Conservation (phyloP, 805 yeast genomes). For the Ascoidea asiatica region DNA sequence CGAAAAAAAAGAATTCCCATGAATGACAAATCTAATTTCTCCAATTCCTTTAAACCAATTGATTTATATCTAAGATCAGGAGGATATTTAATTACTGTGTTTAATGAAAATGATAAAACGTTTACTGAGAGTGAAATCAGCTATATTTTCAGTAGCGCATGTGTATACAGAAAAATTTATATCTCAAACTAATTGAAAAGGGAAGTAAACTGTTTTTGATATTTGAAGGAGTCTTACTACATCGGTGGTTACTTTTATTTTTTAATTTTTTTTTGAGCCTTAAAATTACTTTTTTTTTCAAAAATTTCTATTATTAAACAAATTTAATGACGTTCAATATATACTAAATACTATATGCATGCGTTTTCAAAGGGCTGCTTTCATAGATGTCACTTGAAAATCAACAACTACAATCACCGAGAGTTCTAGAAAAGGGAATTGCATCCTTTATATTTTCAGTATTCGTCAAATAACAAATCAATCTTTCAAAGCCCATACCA, state of each 20-base stretch:
- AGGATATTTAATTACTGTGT: slow-evolving; percentile 36
- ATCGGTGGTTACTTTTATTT: no score
- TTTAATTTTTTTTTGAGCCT: no score
- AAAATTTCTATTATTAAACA: no score
- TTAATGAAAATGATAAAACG: slow-evolving; percentile 20
- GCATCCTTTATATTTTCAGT: slow-evolving; percentile 77
- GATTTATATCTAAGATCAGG: slow-evolving; percentile 37
- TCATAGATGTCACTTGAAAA: no score
- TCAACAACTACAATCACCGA: slow-evolving; percentile 34
- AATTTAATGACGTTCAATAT: no score
- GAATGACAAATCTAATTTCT: slow-evolving; percentile 4
- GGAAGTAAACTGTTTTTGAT: no score
- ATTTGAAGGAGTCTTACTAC: no score
- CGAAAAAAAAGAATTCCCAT: slow-evolving; percentile 19
- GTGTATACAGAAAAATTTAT: slow-evolving; percentile 34
- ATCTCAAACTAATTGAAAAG: slow-evolving; percentile 1
- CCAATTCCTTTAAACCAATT: slow-evolving; percentile 13
- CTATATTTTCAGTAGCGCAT: slow-evolving; percentile 30
- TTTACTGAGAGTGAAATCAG: slow-evolving; percentile 27
- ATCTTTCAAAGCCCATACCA: slow-evolving; percentile 88
- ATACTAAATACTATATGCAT: no score
- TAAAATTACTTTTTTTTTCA: no score
- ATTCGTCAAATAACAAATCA: slow-evolving; percentile 59
- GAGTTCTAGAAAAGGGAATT: slow-evolving; percentile 75
- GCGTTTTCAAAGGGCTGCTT: no score